Evolutionary conservation across 192 early-diverging fungal species (phyloP).

Genomic region (Paraglomus brasilianum): DNA sequence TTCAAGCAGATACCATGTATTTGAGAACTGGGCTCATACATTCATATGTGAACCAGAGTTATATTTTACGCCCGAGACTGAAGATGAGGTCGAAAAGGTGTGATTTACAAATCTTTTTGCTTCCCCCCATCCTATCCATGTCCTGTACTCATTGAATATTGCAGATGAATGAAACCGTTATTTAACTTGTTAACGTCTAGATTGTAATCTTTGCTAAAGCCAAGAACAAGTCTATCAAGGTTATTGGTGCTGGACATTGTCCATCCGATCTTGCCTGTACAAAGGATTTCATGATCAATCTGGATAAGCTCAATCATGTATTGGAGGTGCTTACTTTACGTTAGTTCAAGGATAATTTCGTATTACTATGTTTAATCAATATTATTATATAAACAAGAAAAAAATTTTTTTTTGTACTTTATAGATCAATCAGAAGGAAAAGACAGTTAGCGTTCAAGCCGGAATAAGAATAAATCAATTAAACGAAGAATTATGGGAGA

Average conservation of each 20-base stretch:
- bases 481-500: conserved; percentile 52
- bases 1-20: no score
- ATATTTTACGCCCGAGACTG: conserved; percentile 59
- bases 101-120: conserved; percentile 10
- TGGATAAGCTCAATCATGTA: conserved; percentile 60
- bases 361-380: no score
- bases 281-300: conserved; percentile 64
- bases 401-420: no score
- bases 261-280: conserved; percentile 74
- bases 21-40: conserved; percentile 76
- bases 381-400: no score
- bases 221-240: conserved; percentile 54
- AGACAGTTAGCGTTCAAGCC: conserved; percentile 60
- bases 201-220: conserved; percentile 45
- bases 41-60: conserved; percentile 56
- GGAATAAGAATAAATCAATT: conserved; percentile 65
- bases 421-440: conserved; percentile 42
- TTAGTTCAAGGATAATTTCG: no score
- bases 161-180: background rate
- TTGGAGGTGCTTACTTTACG: conserved; percentile 39
- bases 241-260: conserved; percentile 71
- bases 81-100: conserved; percentile 61
- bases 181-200: conserved; percentile 35
- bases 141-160: background rate
- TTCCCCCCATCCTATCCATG: background rate